A percentile compares a stretch with the other conserved stretches of the same genome.
Evolutionary conservation across 202 grass and related monocot genomes (phyloP).

Genomic region (Digitaria exilis): DNA sequence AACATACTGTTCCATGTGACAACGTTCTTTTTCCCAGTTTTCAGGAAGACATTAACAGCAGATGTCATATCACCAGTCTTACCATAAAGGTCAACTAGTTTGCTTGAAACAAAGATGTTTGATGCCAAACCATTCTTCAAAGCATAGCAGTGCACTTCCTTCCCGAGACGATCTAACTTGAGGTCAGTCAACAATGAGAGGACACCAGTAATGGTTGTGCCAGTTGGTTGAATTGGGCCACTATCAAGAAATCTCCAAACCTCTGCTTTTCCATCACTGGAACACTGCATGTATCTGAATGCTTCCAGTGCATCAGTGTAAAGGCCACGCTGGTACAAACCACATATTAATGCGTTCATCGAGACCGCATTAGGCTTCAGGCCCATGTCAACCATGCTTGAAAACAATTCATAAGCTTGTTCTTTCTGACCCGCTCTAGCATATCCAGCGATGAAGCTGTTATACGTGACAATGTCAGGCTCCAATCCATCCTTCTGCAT

Average conservation of each 20-base stretch:
- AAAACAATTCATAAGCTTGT: constrained; percentile 50
- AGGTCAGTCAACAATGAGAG: constrained; percentile 62
- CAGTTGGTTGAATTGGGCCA: constrained; percentile 46
- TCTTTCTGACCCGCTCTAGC: constrained; percentile 65
- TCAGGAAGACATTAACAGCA: constrained; percentile 53
- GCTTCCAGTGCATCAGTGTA: constrained; percentile 55
- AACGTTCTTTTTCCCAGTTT: constrained; percentile 61
- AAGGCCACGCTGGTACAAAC: constrained; percentile 57
- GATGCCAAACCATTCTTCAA: constrained; percentile 59
- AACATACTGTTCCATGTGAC: constrained; percentile 72
- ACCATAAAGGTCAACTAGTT: constrained; percentile 66
- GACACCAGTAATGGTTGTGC: constrained; percentile 57
- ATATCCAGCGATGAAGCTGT: constrained; percentile 66
- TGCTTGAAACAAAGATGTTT: constrained; percentile 70
- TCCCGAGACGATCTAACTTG: constrained; percentile 54
- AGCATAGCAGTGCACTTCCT: constrained; percentile 69
- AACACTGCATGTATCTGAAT: constrained; percentile 63
- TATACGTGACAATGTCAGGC: constrained; percentile 65
- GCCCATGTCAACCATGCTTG: constrained; percentile 32
- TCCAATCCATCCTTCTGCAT: constrained; percentile 60
- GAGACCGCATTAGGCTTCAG: constrained; percentile 69
- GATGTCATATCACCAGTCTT: constrained; percentile 52
- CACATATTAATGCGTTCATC: constrained; percentile 63
- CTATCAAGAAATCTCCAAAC: constrained; percentile 39
- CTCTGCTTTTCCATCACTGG: constrained; percentile 21